Evolutionary conservation across 345 rosid genomes (phyloP).

Genomic region (Eucalyptus rudis): DNA sequence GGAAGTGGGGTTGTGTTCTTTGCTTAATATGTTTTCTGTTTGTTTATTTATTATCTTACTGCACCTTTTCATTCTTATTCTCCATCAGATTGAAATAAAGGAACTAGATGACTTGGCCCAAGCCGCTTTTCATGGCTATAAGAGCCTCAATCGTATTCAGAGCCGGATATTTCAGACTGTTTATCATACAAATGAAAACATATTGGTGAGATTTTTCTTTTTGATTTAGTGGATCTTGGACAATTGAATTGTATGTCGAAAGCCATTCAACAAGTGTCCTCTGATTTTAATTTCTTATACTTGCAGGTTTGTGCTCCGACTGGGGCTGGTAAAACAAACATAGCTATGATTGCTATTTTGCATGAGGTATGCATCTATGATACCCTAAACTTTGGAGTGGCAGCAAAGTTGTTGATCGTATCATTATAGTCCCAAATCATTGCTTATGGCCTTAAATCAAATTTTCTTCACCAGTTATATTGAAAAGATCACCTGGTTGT

Average conservation of each 20-base stretch:
- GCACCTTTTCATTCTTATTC: not conserved
- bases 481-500: not conserved
- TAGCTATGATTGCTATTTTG: conserved; percentile 88
- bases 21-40: not conserved
- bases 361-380: conserved; percentile 53
- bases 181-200: conserved; percentile 84
- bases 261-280: not conserved
- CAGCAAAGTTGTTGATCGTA: not conserved
- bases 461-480: not conserved
- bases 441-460: not conserved
- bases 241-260: not conserved
- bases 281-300: not conserved
- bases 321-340: conserved; percentile 98
- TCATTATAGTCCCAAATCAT: not conserved
- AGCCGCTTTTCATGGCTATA: conserved; percentile 96
- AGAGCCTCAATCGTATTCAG: conserved; percentile 85
- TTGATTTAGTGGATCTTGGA: not conserved
- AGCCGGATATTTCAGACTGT: conserved; percentile 90
- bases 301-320: conserved; percentile 99
- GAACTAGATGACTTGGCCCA: conserved; percentile 92
- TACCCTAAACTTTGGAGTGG: not conserved
- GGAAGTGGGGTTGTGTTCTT: not conserved
- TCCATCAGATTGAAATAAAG: conserved; percentile 74
- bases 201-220: conserved; percentile 44
- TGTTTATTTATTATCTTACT: not conserved